phyloP scores from a whole-genome alignment of 768 basidiomycete genomes.

The Lyophyllum atratum region DNA sequence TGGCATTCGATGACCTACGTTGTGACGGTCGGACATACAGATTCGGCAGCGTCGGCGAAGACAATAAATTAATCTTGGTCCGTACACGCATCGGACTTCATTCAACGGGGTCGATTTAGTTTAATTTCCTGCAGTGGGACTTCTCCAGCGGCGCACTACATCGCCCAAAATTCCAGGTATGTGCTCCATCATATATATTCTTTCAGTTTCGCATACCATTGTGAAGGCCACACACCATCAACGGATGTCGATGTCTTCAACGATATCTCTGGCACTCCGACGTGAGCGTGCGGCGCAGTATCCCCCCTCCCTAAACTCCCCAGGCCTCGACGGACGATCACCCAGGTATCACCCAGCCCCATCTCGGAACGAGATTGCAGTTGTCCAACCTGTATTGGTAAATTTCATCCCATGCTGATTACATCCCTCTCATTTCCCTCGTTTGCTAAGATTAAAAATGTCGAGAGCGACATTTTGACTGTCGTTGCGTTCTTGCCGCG shows the following conservation, averaged over 20 bases:
- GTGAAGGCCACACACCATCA: slow-evolving; percentile 61
- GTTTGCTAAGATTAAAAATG: slow-evolving; percentile 66
- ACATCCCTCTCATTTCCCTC: background rate
- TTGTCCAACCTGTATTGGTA: slow-evolving; percentile 89
- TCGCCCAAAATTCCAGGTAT: slow-evolving; percentile 74
- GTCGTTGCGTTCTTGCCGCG: slow-evolving; percentile 77
- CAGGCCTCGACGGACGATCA: slow-evolving; percentile 40
- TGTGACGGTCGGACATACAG: slow-evolving; percentile 91
- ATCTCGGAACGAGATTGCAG: slow-evolving; percentile 85
- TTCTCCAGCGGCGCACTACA: slow-evolving; percentile 92
- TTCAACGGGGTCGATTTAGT: slow-evolving; percentile 11
- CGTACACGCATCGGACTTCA: slow-evolving; percentile 20
- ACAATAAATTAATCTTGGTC: slow-evolving; percentile 91
- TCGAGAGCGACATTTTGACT: slow-evolving; percentile 80
- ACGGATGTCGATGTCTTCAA: slow-evolving; percentile 78
- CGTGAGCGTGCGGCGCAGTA: slow-evolving; percentile 63
- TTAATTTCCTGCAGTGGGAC: slow-evolving; percentile 69
- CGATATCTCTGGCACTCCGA: slow-evolving; percentile 69
- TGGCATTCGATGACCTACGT: slow-evolving; percentile 88
- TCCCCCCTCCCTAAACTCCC: slow-evolving; percentile 44
- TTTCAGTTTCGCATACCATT: background rate
- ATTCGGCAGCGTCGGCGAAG: slow-evolving; percentile 95
- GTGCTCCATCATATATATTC: slow-evolving; percentile 1
- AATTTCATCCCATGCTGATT: slow-evolving; percentile 22
- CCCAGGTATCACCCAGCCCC: slow-evolving; percentile 85